phyloP scores from a whole-genome alignment of 768 basidiomycete species.

The Rubroboletus pulcherrimus region DNA sequence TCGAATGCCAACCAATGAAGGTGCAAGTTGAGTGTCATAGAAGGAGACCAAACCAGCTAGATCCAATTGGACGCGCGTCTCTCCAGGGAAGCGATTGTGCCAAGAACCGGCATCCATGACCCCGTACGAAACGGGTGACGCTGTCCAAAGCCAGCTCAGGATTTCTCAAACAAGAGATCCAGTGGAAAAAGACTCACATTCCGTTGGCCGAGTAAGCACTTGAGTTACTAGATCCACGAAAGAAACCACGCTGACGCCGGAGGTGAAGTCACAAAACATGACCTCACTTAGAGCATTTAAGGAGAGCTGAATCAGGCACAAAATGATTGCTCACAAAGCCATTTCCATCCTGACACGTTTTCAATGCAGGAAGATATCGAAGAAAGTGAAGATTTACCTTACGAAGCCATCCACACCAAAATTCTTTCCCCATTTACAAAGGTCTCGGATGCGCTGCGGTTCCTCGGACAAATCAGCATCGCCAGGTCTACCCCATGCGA shows the following conservation, averaged over 20 bases:
- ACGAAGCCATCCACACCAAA: slow-evolving; percentile 45
- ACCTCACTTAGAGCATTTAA: slow-evolving; percentile 28
- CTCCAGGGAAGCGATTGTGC: slow-evolving; percentile 35
- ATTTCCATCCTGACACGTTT: slow-evolving; percentile 24
- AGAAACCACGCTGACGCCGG: slow-evolving; percentile 27
- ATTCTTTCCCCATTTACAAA: slow-evolving; percentile 44
- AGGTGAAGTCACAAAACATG: slow-evolving; percentile 34
- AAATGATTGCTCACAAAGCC: slow-evolving; percentile 28
- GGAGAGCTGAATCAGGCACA: neutral
- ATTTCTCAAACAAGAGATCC: neutral
- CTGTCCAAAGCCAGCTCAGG: neutral
- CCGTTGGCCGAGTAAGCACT: rapidly evolving
- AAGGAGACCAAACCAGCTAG: slow-evolving; percentile 34
- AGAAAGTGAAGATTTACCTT: slow-evolving; percentile 25
- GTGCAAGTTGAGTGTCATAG: slow-evolving; percentile 32
- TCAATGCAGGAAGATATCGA: neutral
- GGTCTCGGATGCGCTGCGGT: slow-evolving; percentile 30
- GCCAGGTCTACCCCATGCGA: slow-evolving; percentile 37
- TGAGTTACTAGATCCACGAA: slow-evolving; percentile 10
- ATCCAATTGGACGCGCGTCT: slow-evolving; percentile 33
- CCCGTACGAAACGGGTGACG: neutral
- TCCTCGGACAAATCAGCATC: slow-evolving; percentile 28
- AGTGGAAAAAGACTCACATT: neutral
- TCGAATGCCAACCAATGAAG: slow-evolving; percentile 29
- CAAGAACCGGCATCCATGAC: slow-evolving; percentile 23